Evolutionary conservation across 1,284 basidiomycete species (phyloP).

Genomic region (Sporisorium graminicola): DNA sequence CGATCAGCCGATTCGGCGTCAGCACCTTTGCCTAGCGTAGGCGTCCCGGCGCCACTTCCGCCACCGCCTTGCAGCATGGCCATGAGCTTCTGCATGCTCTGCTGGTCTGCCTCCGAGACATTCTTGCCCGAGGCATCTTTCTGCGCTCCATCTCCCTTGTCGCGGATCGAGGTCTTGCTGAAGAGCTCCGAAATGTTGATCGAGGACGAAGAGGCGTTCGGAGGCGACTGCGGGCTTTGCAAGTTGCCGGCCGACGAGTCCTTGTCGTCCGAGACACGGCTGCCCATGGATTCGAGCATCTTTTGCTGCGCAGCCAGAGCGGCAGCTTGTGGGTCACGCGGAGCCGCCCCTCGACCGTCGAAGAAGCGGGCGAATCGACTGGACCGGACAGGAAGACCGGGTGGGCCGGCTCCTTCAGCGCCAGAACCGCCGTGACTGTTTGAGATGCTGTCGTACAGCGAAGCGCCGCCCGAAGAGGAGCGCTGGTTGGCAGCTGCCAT

Average conservation of each 20-base stretch:
- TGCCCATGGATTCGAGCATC: slow-evolving; percentile 48
- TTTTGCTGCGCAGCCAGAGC: slow-evolving; percentile 60
- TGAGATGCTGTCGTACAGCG: slow-evolving; percentile 54
- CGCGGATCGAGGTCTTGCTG: slow-evolving; percentile 37
- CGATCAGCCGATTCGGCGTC: slow-evolving; percentile 29
- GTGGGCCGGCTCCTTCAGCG: slow-evolving; percentile 32
- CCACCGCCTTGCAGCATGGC: slow-evolving; percentile 61
- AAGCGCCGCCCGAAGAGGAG: slow-evolving; percentile 33
- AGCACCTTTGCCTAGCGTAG: slow-evolving; percentile 15
- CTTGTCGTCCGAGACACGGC: slow-evolving; percentile 13
- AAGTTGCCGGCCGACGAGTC: slow-evolving; percentile 8
- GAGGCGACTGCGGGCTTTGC: slow-evolving; percentile 29
- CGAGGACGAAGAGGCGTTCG: slow-evolving; percentile 31
- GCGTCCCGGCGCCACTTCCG: slow-evolving; percentile 29
- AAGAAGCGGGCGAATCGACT: slow-evolving; percentile 69
- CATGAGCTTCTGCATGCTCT: slow-evolving; percentile 69
- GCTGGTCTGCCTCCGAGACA: slow-evolving; percentile 60
- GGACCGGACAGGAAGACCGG: slow-evolving; percentile 60
- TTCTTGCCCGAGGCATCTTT: slow-evolving; percentile 45
- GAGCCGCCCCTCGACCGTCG: slow-evolving; percentile 45
- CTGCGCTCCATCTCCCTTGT: slow-evolving; percentile 26
- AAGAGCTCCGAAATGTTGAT: slow-evolving; percentile 55
- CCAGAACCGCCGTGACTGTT: slow-evolving; percentile 47
- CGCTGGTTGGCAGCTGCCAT: slow-evolving; percentile 48
- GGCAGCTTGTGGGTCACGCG: slow-evolving; percentile 56